These are phyloP conservation scores for Heterobasidion parviporum DNA, from an alignment of 1,284 basidiomycete species.

Conservation along the genomic window DNA sequence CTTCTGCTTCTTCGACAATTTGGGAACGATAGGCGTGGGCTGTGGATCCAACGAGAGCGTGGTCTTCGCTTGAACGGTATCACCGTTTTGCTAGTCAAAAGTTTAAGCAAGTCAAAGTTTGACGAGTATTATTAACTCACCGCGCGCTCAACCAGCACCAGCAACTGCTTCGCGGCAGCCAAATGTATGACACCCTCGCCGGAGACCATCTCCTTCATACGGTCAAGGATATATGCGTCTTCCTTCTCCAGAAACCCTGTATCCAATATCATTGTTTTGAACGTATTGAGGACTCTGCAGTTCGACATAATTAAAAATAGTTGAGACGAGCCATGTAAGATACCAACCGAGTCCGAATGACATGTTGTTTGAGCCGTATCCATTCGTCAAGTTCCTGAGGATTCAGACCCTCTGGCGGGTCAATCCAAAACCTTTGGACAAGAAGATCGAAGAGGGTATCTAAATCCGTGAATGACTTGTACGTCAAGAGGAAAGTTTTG, in stretches of 20 bases:
- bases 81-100: conserved; percentile 43
- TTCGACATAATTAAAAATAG: conserved; percentile 4
- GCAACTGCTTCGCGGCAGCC: conserved; percentile 66
- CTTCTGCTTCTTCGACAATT: conserved; percentile 69
- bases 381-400: conserved; percentile 71
- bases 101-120: conserved; percentile 2
- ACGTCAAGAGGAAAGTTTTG: conserved; percentile 94
- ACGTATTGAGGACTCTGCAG: conserved; percentile 70
- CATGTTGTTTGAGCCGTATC: conserved; percentile 83
- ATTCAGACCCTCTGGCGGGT: conserved; percentile 65
- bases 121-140: conserved; percentile 37
- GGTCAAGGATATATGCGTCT: conserved; percentile 68
- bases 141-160: conserved; percentile 66
- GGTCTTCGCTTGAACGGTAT: conserved; percentile 46
- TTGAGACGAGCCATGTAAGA: neutral
- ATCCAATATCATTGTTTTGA: conserved; percentile 76
- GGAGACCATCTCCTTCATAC: conserved; percentile 71
- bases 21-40: conserved; percentile 75
- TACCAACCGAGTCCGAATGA: conserved; percentile 79
- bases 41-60: conserved; percentile 35
- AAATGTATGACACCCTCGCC: conserved; percentile 57
- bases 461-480: conserved; percentile 89
- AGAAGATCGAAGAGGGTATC: conserved; percentile 85
- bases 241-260: conserved; percentile 78
- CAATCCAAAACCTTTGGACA: conserved; percentile 76